Percentiles rank a stretch among this genome's conserved stretches.
Conservation (phyloP, 768 basidiomycete species). For the Auriculariales sp. region DNA sequence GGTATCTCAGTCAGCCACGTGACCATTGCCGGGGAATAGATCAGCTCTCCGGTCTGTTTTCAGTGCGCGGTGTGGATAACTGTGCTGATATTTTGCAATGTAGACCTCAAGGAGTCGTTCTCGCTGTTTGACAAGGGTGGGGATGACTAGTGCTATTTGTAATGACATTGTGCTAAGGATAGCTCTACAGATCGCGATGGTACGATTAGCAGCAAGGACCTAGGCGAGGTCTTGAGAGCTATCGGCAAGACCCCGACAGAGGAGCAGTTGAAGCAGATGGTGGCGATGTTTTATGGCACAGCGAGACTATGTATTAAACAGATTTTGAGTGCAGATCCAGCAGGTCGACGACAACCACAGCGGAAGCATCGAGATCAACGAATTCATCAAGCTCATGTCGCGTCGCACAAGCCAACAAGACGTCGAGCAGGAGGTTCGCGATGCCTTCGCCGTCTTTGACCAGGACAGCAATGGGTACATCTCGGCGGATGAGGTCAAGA, state of each 20-base stretch:
- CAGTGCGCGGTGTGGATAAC: no score
- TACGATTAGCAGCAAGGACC: conserved; percentile 30
- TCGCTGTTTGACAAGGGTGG: conserved; percentile 25
- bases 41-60: no score
- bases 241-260: conserved; percentile 31
- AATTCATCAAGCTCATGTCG: conserved; percentile 16
- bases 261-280: conserved; percentile 30
- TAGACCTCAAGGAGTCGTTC: conserved; percentile 32
- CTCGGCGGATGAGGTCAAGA: conserved; percentile 27
- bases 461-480: conserved; percentile 33
- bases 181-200: conserved; percentile 24
- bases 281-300: no score
- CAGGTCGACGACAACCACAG: conserved; percentile 33
- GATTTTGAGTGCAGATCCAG: no score
- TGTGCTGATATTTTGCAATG: no score
- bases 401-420: conserved; percentile 30
- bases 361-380: conserved; percentile 31
- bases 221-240: conserved; percentile 32
- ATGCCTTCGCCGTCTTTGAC: conserved; percentile 37
- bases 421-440: conserved; percentile 30
- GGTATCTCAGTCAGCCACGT: no score
- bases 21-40: no score
- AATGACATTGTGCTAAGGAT: neutral
- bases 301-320: no score
- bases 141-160: no score